Base-by-base conservation (phyloP, 1,139 yeast genomes). In the Pichia sp. region DNA sequence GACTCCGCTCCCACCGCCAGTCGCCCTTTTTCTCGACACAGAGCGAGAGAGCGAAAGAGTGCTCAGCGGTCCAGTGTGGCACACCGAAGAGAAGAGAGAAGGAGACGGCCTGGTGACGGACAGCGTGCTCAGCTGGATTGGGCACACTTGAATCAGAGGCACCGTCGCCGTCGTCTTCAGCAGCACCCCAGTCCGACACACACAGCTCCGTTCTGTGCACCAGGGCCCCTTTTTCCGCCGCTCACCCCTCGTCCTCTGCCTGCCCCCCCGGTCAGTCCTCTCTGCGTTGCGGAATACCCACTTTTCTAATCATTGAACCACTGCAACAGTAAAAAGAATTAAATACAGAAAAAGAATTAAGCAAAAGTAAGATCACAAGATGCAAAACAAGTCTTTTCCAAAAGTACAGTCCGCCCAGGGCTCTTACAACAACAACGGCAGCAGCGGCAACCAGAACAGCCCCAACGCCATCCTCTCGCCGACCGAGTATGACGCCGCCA, bases 401-500 rank as follows among this genome's bases (percentile, higher is more conserved):
- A 46, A 46, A 19, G 50, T 26, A 5, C 45, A 47, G 19, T 47
- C 50, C n/a, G 26, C 45, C 19, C 52, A 45, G 16, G 16, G 26
- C 29, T 32, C 46, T 16, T 32, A 31, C 40, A 29, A 45, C 38
- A 32, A 32, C 29, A 34, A 19, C 29, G 16, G 31, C 23, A 3
- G 15, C n/a, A 29, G 42, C 23, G 2, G 15, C n/a, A 29, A 34
- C 19, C 29, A 26, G 32, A 29, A 13, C 23, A 32, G 29, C 30
- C 42, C 40, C 8, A 10, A 16, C 19, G 38, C n/a, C 7, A 50
- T 48, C 34, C 31, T 59, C n/a, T 36, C 59, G 8, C 53, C 65
- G 57, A 59, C 69, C 66, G 63, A 67, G 67, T 56, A 67, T 59
- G 69, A 62, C 45, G 54, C 58, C 30, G 64, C 64, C 3, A 56